Conservation (phyloP, 176 grass and related monocot species). For the Oryza glumipatula region DNA sequence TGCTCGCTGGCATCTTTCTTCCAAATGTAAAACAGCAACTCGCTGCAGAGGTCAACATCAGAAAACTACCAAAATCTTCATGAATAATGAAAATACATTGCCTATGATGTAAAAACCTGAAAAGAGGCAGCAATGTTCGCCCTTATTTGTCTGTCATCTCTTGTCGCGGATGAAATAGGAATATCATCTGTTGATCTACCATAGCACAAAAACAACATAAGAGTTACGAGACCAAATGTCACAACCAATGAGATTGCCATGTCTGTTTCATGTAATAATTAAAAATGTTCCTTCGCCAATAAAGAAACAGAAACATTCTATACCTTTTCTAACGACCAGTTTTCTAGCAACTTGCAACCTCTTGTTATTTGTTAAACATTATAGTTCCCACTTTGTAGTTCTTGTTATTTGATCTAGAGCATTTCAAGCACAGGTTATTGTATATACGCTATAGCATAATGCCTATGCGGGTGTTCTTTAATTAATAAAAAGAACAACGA, state of each 20-base stretch:
- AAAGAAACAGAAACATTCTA: background rate
- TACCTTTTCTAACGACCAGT: background rate
- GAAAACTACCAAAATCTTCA: background rate
- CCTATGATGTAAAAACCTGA: constrained; percentile 63
- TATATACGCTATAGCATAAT: background rate
- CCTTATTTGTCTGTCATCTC: constrained; percentile 67
- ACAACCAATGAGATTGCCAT: background rate
- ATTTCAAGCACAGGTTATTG: background rate
- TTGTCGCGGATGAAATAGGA: constrained; percentile 66
- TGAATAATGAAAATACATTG: constrained; percentile 6
- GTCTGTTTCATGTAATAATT: background rate
- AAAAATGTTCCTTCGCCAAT: constrained; percentile 2
- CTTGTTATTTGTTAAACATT: background rate
- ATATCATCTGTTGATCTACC: constrained; percentile 56
- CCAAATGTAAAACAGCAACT: constrained; percentile 96
- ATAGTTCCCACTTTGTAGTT: background rate
- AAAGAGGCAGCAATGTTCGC: constrained; percentile 97
- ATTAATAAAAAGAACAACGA: background rate
- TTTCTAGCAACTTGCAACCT: background rate
- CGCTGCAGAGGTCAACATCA: constrained; percentile 56
- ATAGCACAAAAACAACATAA: constrained; percentile 17
- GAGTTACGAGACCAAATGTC: constrained; percentile 35
- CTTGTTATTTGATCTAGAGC: background rate
- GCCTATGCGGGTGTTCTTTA: background rate
- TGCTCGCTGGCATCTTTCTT: constrained; percentile 94